Percentiles rank a stretch among this genome's conserved stretches.
Conservation (phyloP, 768 basidiomycete genomes). For the Russula ochroleuca region DNA sequence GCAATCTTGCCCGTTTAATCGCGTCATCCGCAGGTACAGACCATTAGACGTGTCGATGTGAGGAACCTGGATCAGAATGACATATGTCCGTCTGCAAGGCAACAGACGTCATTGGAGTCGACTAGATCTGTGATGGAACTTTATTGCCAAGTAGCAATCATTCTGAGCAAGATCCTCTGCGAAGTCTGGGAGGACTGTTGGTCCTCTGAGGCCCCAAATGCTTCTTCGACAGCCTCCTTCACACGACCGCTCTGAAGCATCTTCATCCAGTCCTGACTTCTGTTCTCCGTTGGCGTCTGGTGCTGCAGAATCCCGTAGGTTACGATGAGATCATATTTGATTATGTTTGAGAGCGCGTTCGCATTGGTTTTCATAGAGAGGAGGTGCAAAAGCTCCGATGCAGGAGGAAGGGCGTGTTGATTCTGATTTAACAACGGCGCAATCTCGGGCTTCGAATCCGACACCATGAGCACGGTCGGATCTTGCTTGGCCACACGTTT, state of each 20-base stretch:
- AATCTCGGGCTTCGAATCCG: constrained; percentile 3
- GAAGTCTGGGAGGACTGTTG: constrained; percentile 1
- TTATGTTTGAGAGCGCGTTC: constrained; percentile 6
- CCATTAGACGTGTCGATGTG: not conserved
- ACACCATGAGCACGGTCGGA: not conserved
- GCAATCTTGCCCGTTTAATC: not conserved
- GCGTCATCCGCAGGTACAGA: not conserved
- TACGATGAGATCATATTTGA: constrained; percentile 32
- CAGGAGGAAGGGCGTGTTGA: constrained; percentile 19
- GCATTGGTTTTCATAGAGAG: constrained; percentile 14
- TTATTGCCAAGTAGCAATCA: constrained; percentile 25
- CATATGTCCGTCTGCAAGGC: not conserved
- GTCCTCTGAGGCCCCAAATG: constrained; percentile 18
- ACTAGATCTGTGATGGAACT: not conserved
- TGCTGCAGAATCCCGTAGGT: constrained; percentile 32
- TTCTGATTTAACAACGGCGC: constrained; percentile 2
- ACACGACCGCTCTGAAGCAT: constrained; percentile 26
- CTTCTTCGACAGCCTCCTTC: constrained; percentile 18
- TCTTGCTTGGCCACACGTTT: constrained; percentile 13
- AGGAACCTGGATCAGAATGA: not conserved
- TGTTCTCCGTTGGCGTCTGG: constrained; percentile 15
- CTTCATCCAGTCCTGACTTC: constrained; percentile 23
- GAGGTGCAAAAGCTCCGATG: constrained; percentile 26
- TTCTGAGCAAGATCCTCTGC: constrained; percentile 11
- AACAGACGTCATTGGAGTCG: not conserved